Evolutionary conservation across 306 rosid species (phyloP).

Genomic region (Chamaecrista fasciculata): DNA sequence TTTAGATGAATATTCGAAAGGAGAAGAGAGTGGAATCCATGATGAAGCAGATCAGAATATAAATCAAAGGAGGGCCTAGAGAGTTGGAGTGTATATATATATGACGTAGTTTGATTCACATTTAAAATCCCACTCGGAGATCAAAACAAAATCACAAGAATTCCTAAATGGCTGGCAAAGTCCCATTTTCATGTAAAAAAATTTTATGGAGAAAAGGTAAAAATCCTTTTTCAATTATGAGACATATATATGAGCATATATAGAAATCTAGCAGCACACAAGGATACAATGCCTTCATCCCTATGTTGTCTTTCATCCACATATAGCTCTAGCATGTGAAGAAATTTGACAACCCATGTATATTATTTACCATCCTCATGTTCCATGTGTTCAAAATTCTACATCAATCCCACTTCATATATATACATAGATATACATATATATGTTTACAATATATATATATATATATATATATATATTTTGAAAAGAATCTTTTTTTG

Average conservation of each 20-base stretch:
- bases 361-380: background rate
- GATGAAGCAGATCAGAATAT: constrained; percentile 34
- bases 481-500: no score
- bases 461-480: no score
- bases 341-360: background rate
- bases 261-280: background rate
- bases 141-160: background rate
- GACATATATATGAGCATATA: background rate
- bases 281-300: background rate
- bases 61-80: background rate
- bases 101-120: background rate
- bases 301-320: background rate
- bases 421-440: no score
- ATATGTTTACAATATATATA: no score
- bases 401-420: background rate
- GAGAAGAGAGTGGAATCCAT: constrained; percentile 23
- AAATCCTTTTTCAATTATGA: background rate
- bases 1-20: constrained; percentile 23
- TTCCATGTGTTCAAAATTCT: background rate
- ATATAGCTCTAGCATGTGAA: background rate
- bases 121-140: background rate
- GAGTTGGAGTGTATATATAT: background rate
- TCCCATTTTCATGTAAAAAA: background rate
- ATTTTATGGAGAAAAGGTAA: background rate
- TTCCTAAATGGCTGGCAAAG: background rate